Conservation (phyloP, 768 basidiomycete genomes). For the Mycena amicta region DNA sequence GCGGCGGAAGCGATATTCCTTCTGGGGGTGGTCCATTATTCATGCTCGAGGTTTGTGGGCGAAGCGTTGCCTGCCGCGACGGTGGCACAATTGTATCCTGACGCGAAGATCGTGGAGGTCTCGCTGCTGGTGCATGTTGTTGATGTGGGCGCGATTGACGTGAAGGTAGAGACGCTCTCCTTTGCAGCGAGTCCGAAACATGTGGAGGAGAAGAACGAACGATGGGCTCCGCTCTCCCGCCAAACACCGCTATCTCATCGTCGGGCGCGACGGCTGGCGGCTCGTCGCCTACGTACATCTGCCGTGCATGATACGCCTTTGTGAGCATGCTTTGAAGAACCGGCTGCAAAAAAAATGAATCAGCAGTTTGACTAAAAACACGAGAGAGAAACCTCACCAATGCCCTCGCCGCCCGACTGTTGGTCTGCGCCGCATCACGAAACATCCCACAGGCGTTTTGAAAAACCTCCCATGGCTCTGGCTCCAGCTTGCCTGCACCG, state of each 20-base stretch:
- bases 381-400: conserved; percentile 36
- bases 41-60: too few relatives aligned
- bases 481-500: conserved; percentile 35
- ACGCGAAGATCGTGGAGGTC: too few relatives aligned
- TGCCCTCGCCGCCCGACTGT: conserved; percentile 51
- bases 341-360: conserved; percentile 34
- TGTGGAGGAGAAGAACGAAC: conserved; percentile 15
- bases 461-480: conserved; percentile 48
- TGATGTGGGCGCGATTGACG: neutral
- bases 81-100: too few relatives aligned
- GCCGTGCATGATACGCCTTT: conserved; percentile 40
- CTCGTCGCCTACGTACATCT: conserved; percentile 16
- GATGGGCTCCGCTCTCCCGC: conserved; percentile 36
- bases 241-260: conserved; percentile 41
- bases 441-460: conserved; percentile 51
- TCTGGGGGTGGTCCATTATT: too few relatives aligned
- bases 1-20: too few relatives aligned
- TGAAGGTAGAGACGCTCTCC: neutral
- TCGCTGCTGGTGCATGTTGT: neutral
- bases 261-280: conserved; percentile 25
- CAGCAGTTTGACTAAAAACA: neutral
- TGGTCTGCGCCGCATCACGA: conserved; percentile 43
- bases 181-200: neutral
- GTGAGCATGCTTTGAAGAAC: conserved; percentile 47
- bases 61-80: neutral